Evolutionary conservation across 2,329 filamentous ascomycete species (phyloP).

Genomic region (Volutella citrinella): DNA sequence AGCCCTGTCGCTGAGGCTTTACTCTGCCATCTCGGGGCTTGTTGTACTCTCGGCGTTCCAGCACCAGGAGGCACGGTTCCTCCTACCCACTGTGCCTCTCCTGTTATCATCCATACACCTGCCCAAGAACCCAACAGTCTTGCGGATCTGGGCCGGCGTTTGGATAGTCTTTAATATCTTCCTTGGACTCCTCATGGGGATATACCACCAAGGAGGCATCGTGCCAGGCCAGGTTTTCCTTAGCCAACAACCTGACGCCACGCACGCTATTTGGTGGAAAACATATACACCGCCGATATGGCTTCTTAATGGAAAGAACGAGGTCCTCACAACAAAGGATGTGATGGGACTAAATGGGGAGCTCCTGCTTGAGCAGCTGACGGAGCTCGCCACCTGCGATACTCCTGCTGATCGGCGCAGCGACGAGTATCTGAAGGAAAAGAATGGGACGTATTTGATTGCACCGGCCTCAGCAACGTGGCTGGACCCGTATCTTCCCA

Average conservation of each 20-base stretch:
- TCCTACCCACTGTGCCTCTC: conserved; percentile 73
- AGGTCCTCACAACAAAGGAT: conserved; percentile 67
- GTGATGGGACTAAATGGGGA: conserved; percentile 69
- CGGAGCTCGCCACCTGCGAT: conserved; percentile 60
- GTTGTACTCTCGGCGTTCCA: conserved; percentile 70
- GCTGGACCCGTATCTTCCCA: conserved; percentile 60
- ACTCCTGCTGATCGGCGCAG: conserved; percentile 53
- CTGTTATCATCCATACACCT: conserved; percentile 70
- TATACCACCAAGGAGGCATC: conserved; percentile 77
- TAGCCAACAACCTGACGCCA: conserved; percentile 65
- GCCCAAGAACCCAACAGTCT: conserved; percentile 50
- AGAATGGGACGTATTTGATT: conserved; percentile 66
- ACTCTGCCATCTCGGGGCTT: conserved; percentile 71
- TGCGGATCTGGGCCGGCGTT: conserved; percentile 53
- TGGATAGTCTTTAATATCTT: conserved; percentile 71
- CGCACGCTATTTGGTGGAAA: conserved; percentile 78
- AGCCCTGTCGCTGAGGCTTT: conserved; percentile 59
- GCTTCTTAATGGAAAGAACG: conserved; percentile 74
- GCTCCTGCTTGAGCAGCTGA: conserved; percentile 57
- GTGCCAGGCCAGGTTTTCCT: conserved; percentile 74
- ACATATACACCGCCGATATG: conserved; percentile 80
- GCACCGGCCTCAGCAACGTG: conserved; percentile 70
- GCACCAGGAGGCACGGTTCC: conserved; percentile 77
- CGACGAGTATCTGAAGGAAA: conserved; percentile 56
- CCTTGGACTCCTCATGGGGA: conserved; percentile 72